A percentile compares a stretch with the other conserved stretches of the same genome.
These are phyloP conservation scores for Cicer pinnatifidum DNA, from an alignment of 306 rosid genomes.

Conservation along the genomic window DNA sequence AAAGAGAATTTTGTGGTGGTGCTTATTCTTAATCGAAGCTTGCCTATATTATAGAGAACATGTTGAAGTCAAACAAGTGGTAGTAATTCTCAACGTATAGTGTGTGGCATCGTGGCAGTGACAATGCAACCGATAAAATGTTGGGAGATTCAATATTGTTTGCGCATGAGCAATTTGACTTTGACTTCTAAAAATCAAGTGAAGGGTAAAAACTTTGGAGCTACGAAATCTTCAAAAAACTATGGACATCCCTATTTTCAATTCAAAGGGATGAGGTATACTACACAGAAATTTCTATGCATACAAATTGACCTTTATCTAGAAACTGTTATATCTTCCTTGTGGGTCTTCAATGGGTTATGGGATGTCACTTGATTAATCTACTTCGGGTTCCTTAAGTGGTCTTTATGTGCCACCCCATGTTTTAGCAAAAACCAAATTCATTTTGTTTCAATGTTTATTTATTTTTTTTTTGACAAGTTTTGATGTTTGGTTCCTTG, in stretches of 20 bases:
- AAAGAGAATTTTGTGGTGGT: neutral
- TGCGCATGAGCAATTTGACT: slow-evolving; percentile 38
- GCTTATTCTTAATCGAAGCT: neutral
- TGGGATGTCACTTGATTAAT: too few relatives aligned
- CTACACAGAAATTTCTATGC: slow-evolving; percentile 9
- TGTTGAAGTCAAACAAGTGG: neutral
- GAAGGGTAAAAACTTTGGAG: neutral
- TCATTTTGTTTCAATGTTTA: too few relatives aligned
- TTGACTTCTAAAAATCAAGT: slow-evolving; percentile 21
- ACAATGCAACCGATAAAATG: slow-evolving; percentile 5
- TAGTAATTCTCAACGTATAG: too few relatives aligned
- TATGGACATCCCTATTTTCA: neutral
- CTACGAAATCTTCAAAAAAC: slow-evolving; percentile 24
- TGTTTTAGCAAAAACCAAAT: too few relatives aligned
- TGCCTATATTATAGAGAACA: neutral
- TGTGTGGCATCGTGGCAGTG: slow-evolving; percentile 28
- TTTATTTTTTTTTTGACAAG: too few relatives aligned
- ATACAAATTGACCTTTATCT: slow-evolving; percentile 7
- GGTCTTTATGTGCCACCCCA: too few relatives aligned
- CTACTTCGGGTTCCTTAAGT: too few relatives aligned
- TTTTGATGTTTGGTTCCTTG: too few relatives aligned
- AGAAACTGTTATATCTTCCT: too few relatives aligned
- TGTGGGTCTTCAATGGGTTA: too few relatives aligned
- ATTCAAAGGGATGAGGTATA: neutral
- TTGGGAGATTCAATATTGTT: slow-evolving; percentile 5